A percentile compares a stretch with the other conserved stretches of the same genome.
Conservation (phyloP, 2,329 filamentous ascomycete genomes). For the Xylariaceae sp. region DNA sequence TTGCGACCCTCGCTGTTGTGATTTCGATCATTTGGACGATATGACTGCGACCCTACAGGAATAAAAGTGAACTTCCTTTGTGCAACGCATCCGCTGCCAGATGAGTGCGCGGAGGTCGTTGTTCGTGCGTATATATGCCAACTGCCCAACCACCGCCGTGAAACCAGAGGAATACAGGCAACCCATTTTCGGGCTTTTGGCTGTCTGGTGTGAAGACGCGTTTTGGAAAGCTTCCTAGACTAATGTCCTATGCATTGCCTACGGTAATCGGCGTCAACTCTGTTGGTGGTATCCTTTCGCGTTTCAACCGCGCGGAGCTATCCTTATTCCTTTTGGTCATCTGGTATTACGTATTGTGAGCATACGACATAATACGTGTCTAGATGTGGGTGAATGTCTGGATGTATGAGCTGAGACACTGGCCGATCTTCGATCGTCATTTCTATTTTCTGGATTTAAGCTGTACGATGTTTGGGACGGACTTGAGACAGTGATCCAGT, state of each 20-base stretch:
- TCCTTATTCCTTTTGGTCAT: constrained; percentile 5
- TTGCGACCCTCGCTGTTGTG: neutral
- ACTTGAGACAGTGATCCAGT: neutral
- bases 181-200: neutral
- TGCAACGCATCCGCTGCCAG: constrained; percentile 3
- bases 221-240: neutral
- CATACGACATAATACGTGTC: constrained; percentile 7
- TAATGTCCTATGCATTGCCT: constrained; percentile 1
- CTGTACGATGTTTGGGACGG: neutral
- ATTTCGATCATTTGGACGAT: neutral
- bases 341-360: constrained; percentile 1
- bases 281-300: neutral
- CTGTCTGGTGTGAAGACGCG: constrained; percentile 3
- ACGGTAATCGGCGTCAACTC: neutral
- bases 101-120: constrained; percentile 5
- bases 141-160: constrained; percentile 10
- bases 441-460: neutral
- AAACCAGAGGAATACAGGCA: constrained; percentile 7
- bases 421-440: neutral
- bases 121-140: neutral
- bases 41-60: neutral
- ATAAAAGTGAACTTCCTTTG: constrained; percentile 1
- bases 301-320: neutral
- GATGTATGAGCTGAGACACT: constrained; percentile 4
- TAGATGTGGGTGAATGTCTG: neutral